A percentile compares a stretch with the other conserved stretches of the same genome.
phyloP scores from a whole-genome alignment of 306 rosid species.

The Rosa rugosa region DNA sequence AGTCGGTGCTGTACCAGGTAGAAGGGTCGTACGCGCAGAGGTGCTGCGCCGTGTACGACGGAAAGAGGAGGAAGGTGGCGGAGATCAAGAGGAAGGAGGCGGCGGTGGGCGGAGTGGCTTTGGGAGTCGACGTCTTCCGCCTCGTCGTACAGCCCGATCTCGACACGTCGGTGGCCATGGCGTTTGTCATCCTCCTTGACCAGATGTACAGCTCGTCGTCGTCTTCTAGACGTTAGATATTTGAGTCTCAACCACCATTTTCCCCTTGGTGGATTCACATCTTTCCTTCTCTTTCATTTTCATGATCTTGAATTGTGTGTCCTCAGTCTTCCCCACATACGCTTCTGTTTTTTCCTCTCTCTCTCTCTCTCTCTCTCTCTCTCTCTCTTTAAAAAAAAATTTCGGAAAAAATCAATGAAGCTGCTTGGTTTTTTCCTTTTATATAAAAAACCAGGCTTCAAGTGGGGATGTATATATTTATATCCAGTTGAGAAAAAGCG shows the following conservation, averaged over 20 bases:
- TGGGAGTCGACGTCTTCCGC: constrained; percentile 71
- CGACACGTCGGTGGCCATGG: constrained; percentile 63
- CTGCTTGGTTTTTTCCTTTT: constrained; percentile 53
- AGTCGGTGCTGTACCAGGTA: constrained; percentile 39
- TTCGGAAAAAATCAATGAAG: constrained; percentile 13
- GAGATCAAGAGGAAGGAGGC: constrained; percentile 71
- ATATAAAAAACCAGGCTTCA: constrained; percentile 43
- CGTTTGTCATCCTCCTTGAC: constrained; percentile 62
- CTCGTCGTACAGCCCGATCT: constrained; percentile 54
- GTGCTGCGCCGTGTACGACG: constrained; percentile 52
- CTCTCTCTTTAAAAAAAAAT: no score
- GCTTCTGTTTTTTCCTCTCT: background rate
- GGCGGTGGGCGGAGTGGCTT: constrained; percentile 43
- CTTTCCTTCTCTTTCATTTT: background rate
- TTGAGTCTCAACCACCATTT: constrained; percentile 11
- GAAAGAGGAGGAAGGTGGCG: constrained; percentile 50
- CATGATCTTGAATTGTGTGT: background rate
- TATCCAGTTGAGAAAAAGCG: background rate
- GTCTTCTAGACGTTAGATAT: background rate
- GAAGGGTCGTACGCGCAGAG: constrained; percentile 66
- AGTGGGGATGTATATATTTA: background rate
- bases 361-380: background rate
- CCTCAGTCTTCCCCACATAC: background rate
- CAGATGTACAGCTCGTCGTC: constrained; percentile 48
- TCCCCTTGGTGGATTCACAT: constrained; percentile 15